Conservation (phyloP, 2,329 filamentous ascomycete species). For the Cryphonectria radicalis region DNA sequence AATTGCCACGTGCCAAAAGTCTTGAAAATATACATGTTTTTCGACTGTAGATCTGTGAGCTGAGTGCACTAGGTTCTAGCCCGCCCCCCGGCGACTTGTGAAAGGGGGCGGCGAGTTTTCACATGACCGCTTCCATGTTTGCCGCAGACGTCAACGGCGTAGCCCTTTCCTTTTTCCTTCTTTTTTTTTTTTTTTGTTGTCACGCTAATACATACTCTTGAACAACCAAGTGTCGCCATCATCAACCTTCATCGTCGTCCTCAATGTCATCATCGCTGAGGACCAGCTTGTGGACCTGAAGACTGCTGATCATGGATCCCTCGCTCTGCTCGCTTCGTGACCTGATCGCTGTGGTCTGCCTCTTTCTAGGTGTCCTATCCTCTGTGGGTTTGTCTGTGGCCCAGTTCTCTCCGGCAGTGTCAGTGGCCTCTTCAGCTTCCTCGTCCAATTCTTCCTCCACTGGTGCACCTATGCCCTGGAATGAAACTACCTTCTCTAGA, state of each 20-base stretch:
- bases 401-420: constrained; percentile 54
- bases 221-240: neutral
- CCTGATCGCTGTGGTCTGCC: constrained; percentile 39
- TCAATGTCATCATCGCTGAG: constrained; percentile 87
- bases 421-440: constrained; percentile 44
- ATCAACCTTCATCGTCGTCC: constrained; percentile 53
- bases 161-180: neutral
- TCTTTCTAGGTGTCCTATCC: constrained; percentile 55
- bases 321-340: constrained; percentile 33
- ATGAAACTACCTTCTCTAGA: constrained; percentile 70
- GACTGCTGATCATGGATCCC: constrained; percentile 41
- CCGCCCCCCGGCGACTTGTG: neutral
- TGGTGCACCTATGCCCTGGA: constrained; percentile 60
- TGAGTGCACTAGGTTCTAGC: neutral
- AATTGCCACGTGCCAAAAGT: neutral
- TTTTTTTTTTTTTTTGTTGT: no score
- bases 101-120: neutral
- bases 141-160: neutral
- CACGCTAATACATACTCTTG: neutral
- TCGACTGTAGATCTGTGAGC: neutral
- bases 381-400: constrained; percentile 65
- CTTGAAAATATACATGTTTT: neutral
- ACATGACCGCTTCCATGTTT: neutral
- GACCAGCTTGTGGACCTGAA: constrained; percentile 68
- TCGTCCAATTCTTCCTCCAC: constrained; percentile 49